A percentile compares a stretch with the other conserved stretches of the same genome.
phyloP scores from a whole-genome alignment of 148 eudicot species.

The Rhododendron molle region DNA sequence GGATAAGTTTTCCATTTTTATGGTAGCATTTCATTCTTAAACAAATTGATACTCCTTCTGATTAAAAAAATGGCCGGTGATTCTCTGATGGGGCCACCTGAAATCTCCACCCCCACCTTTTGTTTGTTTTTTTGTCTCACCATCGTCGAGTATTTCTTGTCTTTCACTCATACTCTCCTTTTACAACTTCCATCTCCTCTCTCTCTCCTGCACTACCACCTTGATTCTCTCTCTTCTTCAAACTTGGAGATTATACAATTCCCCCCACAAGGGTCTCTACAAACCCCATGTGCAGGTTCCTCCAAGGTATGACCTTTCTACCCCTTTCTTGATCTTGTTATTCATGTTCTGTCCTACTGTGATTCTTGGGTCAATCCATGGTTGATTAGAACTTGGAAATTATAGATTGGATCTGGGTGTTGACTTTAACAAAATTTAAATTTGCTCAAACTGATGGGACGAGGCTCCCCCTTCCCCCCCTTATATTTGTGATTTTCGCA shows the following conservation, averaged over 20 bases:
- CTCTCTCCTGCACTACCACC: slow-evolving; percentile 4
- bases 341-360: not conserved
- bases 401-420: not conserved
- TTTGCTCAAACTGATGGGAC: not conserved
- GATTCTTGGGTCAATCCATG: slow-evolving; percentile 4
- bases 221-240: slow-evolving; percentile 12
- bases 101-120: slow-evolving; percentile 13
- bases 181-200: not conserved
- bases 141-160: slow-evolving; percentile 15
- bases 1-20: not conserved
- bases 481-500: not conserved
- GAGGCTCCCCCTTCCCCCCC: not conserved
- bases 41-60: not conserved
- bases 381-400: not conserved
- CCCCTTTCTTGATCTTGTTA: not conserved
- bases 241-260: slow-evolving; percentile 11
- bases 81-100: slow-evolving; percentile 2
- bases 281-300: slow-evolving; percentile 15
- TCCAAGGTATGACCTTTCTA: slow-evolving; percentile 10
- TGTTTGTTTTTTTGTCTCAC: not conserved
- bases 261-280: not conserved
- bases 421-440: not conserved
- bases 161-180: slow-evolving; percentile 12
- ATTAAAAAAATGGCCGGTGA: not conserved
- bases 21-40: not conserved